A percentile compares a stretch with the other conserved stretches of the same genome.
These are phyloP conservation scores for Grigorovia transvaalensis DNA, from an alignment of 805 yeast species.

Conservation along the genomic window DNA sequence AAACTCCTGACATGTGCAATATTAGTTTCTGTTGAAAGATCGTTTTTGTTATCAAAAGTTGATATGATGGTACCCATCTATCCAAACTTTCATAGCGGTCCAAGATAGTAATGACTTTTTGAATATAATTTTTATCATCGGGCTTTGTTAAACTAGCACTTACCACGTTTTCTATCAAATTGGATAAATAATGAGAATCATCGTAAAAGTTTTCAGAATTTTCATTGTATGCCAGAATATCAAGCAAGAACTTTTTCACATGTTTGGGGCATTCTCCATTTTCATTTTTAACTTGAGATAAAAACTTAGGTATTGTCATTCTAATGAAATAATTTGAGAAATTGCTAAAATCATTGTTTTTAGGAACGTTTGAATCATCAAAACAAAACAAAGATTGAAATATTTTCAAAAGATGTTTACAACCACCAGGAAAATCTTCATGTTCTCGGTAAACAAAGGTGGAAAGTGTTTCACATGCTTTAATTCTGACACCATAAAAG, in stretches of 20 bases:
- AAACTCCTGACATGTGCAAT: conserved; percentile 46
- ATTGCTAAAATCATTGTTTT: conserved; percentile 71
- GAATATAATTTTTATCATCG: conserved; percentile 31
- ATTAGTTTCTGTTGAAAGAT: conserved; percentile 51
- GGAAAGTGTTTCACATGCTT: conserved; percentile 75
- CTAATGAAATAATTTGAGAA: conserved; percentile 60
- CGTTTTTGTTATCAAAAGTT: conserved; percentile 34
- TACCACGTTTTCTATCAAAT: conserved; percentile 47
- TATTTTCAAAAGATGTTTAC: conserved; percentile 58
- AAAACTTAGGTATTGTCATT: conserved; percentile 52
- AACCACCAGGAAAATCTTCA: conserved; percentile 37
- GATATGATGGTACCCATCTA: conserved; percentile 73
- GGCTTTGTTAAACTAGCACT: conserved; percentile 28
- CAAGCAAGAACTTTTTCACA: conserved; percentile 54
- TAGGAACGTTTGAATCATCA: conserved; percentile 52
- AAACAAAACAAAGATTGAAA: conserved; percentile 67
- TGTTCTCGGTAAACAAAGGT: conserved; percentile 40
- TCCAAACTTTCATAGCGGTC: conserved; percentile 71
- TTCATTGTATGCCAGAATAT: conserved; percentile 72
- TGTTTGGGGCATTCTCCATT: conserved; percentile 52
- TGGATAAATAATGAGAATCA: conserved; percentile 58
- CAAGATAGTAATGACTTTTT: conserved; percentile 52
- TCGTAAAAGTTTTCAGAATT: conserved; percentile 68
- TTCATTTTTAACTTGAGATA: conserved; percentile 51
- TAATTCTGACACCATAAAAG: conserved; percentile 78